phyloP scores from a whole-genome alignment of 1,284 basidiomycete genomes.

The Trichosporon sp. region DNA sequence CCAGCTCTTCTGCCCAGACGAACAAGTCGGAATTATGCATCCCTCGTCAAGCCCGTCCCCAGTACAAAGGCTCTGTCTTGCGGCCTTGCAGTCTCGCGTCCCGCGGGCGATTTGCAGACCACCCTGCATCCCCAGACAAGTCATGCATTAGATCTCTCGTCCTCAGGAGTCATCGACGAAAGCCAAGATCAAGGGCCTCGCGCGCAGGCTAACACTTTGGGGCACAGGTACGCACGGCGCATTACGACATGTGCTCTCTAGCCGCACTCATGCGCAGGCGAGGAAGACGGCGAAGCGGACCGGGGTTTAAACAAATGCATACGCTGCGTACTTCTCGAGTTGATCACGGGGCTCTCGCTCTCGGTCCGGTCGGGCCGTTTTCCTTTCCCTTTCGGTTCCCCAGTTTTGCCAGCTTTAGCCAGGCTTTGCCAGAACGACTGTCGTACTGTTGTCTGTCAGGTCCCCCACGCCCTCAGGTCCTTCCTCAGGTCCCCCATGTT shows the following conservation, averaged over 20 bases:
- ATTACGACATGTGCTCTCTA: background rate
- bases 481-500: background rate
- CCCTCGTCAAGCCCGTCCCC: background rate
- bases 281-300: background rate
- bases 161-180: background rate
- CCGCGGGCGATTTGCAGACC: background rate
- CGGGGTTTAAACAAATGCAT: background rate
- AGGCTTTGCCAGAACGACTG: no score
- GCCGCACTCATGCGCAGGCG: no score
- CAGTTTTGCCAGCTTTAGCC: no score
- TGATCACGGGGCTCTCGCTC: background rate
- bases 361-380: slow-evolving; percentile 14
- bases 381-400: no score
- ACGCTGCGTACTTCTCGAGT: no score
- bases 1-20: background rate
- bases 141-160: background rate
- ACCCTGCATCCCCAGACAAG: background rate
- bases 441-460: background rate
- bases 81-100: no score
- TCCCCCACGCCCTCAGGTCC: background rate
- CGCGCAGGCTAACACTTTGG: slow-evolving; percentile 5
- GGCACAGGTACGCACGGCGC: slow-evolving; percentile 5
- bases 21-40: background rate
- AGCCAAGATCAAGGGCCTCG: background rate
- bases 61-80: no score